phyloP scores from a whole-genome alignment of 352 stramenopile genomes.

The Globisporangium cylindrosporum region DNA sequence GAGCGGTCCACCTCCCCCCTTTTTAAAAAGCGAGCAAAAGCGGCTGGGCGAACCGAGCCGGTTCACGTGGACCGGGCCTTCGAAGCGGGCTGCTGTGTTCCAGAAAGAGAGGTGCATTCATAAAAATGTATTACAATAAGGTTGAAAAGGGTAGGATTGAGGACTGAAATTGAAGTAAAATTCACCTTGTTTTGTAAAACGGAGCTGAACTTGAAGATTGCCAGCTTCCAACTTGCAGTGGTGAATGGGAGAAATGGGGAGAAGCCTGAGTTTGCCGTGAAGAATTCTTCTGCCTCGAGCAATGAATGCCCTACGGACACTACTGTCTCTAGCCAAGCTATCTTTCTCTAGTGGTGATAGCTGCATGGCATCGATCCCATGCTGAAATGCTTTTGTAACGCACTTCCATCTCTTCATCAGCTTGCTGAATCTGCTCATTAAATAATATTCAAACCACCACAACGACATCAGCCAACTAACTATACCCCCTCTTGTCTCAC shows the following conservation, averaged over 20 bases:
- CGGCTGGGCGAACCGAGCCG: background rate
- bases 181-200: background rate
- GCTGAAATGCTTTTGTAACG: background rate
- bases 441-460: background rate
- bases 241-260: background rate
- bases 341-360: too few relatives aligned
- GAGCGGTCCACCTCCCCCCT: background rate
- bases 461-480: background rate
- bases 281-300: too few relatives aligned
- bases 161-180: background rate
- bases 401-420: background rate
- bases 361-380: background rate
- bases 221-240: background rate
- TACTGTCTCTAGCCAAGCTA: too few relatives aligned
- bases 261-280: too few relatives aligned
- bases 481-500: background rate
- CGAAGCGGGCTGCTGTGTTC: background rate
- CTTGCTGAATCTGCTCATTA: background rate
- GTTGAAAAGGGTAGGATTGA: background rate
- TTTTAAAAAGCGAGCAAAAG: background rate
- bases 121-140: background rate
- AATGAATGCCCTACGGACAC: too few relatives aligned
- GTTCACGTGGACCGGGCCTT: background rate
- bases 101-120: background rate
- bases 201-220: constrained; percentile 3